Percentiles rank a stretch among this genome's conserved stretches.
Conservation (phyloP, 2,329 filamentous ascomycete genomes). For the Penicillium sp. region DNA sequence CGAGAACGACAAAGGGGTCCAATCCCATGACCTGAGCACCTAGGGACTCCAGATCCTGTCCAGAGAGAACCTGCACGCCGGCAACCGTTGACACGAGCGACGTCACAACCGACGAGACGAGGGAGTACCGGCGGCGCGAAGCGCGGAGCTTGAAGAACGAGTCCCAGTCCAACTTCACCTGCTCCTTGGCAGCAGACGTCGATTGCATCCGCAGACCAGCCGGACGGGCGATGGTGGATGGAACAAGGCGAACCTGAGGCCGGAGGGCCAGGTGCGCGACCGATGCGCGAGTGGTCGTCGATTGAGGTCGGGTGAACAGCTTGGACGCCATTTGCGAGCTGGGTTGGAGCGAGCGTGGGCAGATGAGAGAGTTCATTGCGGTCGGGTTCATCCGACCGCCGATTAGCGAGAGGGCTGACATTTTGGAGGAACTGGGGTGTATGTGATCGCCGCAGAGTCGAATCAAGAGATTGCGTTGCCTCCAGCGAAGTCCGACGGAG, state of each 20-base stretch:
- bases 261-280: slow-evolving; percentile 20
- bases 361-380: slow-evolving; percentile 28
- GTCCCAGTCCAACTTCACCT: slow-evolving; percentile 76
- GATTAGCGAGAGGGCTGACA: slow-evolving; percentile 40
- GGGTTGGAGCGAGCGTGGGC: slow-evolving; percentile 18
- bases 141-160: slow-evolving; percentile 89
- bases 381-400: slow-evolving; percentile 32
- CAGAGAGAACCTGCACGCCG: slow-evolving; percentile 62
- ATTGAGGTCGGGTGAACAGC: slow-evolving; percentile 30
- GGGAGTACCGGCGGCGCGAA: slow-evolving; percentile 80
- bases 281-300: slow-evolving; percentile 21
- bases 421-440: slow-evolving; percentile 32
- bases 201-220: slow-evolving; percentile 32
- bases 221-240: slow-evolving; percentile 9
- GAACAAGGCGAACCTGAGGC: slow-evolving; percentile 12
- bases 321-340: slow-evolving; percentile 26
- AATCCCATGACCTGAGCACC: slow-evolving; percentile 75
- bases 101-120: slow-evolving; percentile 72
- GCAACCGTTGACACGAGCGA: slow-evolving; percentile 64
- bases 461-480: slow-evolving; percentile 18
- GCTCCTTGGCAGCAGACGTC: slow-evolving; percentile 34
- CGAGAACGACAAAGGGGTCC: slow-evolving; percentile 85
- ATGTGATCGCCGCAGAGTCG: slow-evolving; percentile 21
- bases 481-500: slow-evolving; percentile 7
- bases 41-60: slow-evolving; percentile 68